Evolutionary conservation across 352 stramenopile species (phyloP).

Genomic region (Pythium utonaiense): DNA sequence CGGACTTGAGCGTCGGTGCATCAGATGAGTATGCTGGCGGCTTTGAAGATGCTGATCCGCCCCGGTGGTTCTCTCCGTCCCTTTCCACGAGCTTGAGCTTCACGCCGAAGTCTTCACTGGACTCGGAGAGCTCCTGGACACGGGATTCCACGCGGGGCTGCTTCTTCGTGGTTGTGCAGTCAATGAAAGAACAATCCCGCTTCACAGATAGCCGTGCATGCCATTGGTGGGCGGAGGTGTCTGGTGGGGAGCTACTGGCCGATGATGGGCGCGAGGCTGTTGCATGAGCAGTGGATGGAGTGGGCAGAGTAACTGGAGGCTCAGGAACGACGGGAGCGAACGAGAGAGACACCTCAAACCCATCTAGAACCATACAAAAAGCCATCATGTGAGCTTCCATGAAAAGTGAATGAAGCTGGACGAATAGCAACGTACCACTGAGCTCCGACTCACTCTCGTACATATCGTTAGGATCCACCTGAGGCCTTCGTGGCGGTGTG

Average conservation of each 20-base stretch:
- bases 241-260: slow-evolving; percentile 6
- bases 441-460: slow-evolving; percentile 41
- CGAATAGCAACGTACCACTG: slow-evolving; percentile 29
- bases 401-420: too few species aligned
- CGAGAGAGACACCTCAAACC: not conserved
- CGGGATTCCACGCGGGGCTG: slow-evolving; percentile 13
- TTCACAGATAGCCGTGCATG: slow-evolving; percentile 53
- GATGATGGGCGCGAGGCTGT: not conserved
- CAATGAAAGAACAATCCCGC: slow-evolving; percentile 56
- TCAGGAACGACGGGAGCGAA: not conserved
- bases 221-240: slow-evolving; percentile 21
- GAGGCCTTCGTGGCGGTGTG: not conserved
- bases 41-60: not conserved
- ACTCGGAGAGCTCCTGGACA: slow-evolving; percentile 43
- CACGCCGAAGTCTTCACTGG: slow-evolving; percentile 29
- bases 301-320: not conserved
- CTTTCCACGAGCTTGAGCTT: slow-evolving; percentile 18
- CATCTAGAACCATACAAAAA: not conserved
- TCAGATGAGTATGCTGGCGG: too few species aligned
- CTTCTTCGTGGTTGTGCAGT: slow-evolving; percentile 20
- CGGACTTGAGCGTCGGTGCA: not conserved
- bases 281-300: not conserved
- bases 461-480: slow-evolving; percentile 3
- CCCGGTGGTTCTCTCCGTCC: slow-evolving; percentile 1
- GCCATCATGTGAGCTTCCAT: not conserved